Evolutionary conservation across 2,329 filamentous ascomycete genomes (phyloP).

Genomic region (Arthrobotrys sinensis): DNA sequence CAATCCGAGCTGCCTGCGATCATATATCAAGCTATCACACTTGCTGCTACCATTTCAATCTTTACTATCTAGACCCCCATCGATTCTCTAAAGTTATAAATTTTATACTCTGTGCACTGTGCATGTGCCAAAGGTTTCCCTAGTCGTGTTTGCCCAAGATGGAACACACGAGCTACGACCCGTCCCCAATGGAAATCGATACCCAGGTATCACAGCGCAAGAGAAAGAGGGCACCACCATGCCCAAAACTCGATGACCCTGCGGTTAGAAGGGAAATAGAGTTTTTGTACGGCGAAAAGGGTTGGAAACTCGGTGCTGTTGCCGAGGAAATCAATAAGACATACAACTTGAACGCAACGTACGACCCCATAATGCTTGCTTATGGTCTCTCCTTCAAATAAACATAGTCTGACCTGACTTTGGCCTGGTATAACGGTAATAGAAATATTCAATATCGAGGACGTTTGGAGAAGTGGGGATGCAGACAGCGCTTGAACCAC

Average conservation of each 20-base stretch:
- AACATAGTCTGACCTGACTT: not conserved
- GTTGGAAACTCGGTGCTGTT: constrained; percentile 19
- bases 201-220: not conserved
- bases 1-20: too few relatives aligned
- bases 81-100: too few relatives aligned
- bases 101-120: too few relatives aligned
- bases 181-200: not conserved
- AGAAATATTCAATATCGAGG: constrained; percentile 33
- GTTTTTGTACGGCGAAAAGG: not conserved
- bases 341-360: constrained; percentile 24
- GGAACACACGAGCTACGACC: too few relatives aligned
- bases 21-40: too few relatives aligned
- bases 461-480: constrained; percentile 40
- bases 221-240: constrained; percentile 32
- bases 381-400: too few relatives aligned
- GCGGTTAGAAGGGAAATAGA: constrained; percentile 25
- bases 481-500: constrained; percentile 26
- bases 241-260: constrained; percentile 25
- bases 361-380: not conserved
- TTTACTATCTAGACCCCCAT: too few relatives aligned
- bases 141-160: too few relatives aligned
- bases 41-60: too few relatives aligned
- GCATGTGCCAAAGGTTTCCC: too few relatives aligned
- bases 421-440: not conserved
- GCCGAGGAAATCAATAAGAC: constrained; percentile 17